Percentiles rank a stretch among this genome's conserved stretches.
Evolutionary conservation across 1,284 basidiomycete genomes (phyloP).

Genomic region (Sanghuangporus sanghuang): DNA sequence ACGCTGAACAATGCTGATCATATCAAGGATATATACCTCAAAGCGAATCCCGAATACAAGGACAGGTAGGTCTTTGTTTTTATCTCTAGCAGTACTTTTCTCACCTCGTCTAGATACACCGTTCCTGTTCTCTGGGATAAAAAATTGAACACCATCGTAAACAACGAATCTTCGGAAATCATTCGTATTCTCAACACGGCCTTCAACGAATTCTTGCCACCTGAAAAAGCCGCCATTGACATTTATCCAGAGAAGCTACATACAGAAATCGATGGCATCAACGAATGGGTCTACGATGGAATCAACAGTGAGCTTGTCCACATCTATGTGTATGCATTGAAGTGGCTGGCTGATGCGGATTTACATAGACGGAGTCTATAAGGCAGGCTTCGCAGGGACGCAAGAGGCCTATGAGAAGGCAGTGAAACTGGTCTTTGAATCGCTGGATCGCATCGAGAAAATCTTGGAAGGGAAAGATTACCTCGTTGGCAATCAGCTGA

Average conservation of each 20-base stretch:
- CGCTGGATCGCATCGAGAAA: conserved; percentile 79
- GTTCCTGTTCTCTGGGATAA: conserved; percentile 95
- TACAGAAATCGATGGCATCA: conserved; percentile 80
- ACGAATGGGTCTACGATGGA: conserved; percentile 82
- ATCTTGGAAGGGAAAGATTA: conserved; percentile 76
- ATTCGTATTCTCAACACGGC: conserved; percentile 87
- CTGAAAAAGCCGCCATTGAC: conserved; percentile 63
- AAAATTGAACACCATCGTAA: conserved; percentile 85
- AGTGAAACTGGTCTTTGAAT: conserved; percentile 67
- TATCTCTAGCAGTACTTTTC: neutral
- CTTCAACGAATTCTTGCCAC: conserved; percentile 71
- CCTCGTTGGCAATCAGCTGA: conserved; percentile 76
- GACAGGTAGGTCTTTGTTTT: conserved; percentile 43
- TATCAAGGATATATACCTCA: conserved; percentile 83
- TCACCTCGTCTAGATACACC: conserved; percentile 53
- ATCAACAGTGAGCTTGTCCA: conserved; percentile 63
- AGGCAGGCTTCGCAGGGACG: conserved; percentile 81
- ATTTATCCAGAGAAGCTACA: conserved; percentile 73
- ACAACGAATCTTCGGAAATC: conserved; percentile 93
- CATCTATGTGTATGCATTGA: neutral
- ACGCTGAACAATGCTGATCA: conserved; percentile 65
- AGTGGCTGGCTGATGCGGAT: neutral
- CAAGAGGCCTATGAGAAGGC: conserved; percentile 81
- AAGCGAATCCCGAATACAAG: conserved; percentile 63
- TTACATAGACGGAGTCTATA: conserved; percentile 77